Evolutionary conservation across 176 grass and related monocot species (phyloP).

Genomic region (Coix lacrymajobi): DNA sequence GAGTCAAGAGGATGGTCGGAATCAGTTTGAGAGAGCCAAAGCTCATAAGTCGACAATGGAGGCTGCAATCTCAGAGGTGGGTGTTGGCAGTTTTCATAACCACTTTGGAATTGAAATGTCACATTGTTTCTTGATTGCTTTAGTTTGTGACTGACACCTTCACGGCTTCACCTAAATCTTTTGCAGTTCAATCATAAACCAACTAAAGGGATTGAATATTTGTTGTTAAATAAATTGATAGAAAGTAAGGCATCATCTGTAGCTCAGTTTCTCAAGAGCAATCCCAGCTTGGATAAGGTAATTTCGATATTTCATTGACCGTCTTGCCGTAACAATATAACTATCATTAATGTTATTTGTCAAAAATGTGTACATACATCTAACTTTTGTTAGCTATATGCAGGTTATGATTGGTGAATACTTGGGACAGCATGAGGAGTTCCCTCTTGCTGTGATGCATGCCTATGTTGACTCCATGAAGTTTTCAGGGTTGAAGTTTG

Average conservation of each 20-base stretch:
- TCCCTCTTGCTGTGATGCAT: constrained; percentile 99
- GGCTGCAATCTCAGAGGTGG: constrained; percentile 84
- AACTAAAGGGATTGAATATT: constrained; percentile 78
- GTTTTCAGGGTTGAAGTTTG: constrained; percentile 92
- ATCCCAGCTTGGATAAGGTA: constrained; percentile 91
- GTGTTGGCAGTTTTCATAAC: constrained; percentile 14
- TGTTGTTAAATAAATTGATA: constrained; percentile 92
- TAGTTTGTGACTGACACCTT: constrained; percentile 19
- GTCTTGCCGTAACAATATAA: background rate
- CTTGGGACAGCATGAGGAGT: constrained; percentile 96
- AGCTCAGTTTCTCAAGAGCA: constrained; percentile 89
- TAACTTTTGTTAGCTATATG: constrained; percentile 29
- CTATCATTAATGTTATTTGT: background rate
- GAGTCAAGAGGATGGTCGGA: constrained; percentile 67
- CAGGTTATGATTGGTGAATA: constrained; percentile 99
- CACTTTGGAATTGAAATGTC: constrained; percentile 4
- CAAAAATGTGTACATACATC: constrained; percentile 11
- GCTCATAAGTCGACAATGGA: constrained; percentile 99
- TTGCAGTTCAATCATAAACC: constrained; percentile 94
- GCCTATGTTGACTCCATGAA: constrained; percentile 98
- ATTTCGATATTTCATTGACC: constrained; percentile 11
- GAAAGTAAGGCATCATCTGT: constrained; percentile 72
- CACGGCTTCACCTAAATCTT: background rate
- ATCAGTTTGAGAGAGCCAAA: constrained; percentile 99
- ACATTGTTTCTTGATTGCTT: constrained; percentile 6